Percentiles rank a stretch among this genome's conserved stretches.
Evolutionary conservation across 2,329 filamentous ascomycete species (phyloP).

Genomic region (Sclerotinia minor): DNA sequence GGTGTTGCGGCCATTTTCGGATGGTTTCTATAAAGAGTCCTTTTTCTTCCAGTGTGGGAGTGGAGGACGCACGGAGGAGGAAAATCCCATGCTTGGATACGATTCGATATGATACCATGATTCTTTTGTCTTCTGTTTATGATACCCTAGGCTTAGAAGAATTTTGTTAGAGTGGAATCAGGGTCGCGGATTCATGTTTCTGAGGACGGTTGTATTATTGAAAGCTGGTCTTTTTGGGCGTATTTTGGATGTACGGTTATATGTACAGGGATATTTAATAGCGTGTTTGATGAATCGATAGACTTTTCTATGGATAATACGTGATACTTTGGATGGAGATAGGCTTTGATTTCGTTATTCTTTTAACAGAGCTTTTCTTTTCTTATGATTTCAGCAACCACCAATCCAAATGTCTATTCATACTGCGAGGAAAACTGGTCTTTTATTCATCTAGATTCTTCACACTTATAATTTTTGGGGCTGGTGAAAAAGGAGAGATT

Average conservation of each 20-base stretch:
- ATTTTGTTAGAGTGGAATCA: neutral
- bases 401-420: neutral
- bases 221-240: neutral
- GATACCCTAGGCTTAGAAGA: conserved; percentile 6
- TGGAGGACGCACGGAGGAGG: too few relatives aligned
- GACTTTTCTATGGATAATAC: neutral
- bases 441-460: neutral
- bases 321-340: neutral
- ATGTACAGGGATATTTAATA: neutral
- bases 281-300: neutral
- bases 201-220: neutral
- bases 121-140: neutral
- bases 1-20: conserved; percentile 13
- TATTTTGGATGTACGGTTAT: neutral
- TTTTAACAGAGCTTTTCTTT: neutral
- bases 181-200: neutral
- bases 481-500: neutral
- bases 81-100: neutral
- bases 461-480: neutral
- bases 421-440: neutral
- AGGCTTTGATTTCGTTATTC: neutral
- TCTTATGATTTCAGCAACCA: neutral
- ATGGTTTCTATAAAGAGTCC: neutral
- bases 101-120: neutral
- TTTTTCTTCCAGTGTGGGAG: neutral